Percentiles rank a stretch among this genome's conserved stretches.
Conservation (phyloP, 1,284 basidiomycete genomes). For the Abortiporus biennis region DNA sequence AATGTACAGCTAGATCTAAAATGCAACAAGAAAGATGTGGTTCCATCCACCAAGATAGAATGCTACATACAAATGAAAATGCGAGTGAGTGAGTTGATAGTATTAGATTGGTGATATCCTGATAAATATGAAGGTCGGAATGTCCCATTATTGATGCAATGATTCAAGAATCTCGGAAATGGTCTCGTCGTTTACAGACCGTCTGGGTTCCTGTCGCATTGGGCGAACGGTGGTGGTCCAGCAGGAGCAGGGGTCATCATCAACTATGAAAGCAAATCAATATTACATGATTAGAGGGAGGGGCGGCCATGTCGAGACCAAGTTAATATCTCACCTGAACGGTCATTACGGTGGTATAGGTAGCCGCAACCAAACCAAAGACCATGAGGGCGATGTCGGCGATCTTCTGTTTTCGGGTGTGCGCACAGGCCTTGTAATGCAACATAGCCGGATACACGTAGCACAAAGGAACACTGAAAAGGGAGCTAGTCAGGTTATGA, state of each 20-base stretch:
- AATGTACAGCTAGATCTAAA: no score
- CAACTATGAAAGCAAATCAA: conserved; percentile 21
- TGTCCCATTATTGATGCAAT: no score
- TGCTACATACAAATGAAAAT: no score
- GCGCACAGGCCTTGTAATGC: conserved; percentile 86
- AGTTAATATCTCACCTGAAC: conserved; percentile 49
- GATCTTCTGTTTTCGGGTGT: conserved; percentile 62
- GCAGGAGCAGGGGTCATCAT: conserved; percentile 27
- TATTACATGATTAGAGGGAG: not conserved
- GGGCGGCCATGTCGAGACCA: no score
- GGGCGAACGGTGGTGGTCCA: conserved; percentile 21
- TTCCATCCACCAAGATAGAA: no score
- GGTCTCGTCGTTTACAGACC: no score
- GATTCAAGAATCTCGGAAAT: no score
- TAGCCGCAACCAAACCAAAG: conserved; percentile 80
- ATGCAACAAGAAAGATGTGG: no score
- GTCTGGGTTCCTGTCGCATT: conserved; percentile 20
- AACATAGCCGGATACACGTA: conserved; percentile 94
- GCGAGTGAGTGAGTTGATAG: no score
- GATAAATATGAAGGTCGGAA: no score
- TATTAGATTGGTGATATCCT: no score
- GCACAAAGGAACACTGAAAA: conserved; percentile 82
- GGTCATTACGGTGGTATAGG: conserved; percentile 84
- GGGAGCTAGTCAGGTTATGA: not conserved
- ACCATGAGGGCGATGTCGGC: conserved; percentile 75